A percentile compares a stretch with the other conserved stretches of the same genome.
Conservation (phyloP, 768 basidiomycete species). For the Sporobolomyces phaffii region DNA sequence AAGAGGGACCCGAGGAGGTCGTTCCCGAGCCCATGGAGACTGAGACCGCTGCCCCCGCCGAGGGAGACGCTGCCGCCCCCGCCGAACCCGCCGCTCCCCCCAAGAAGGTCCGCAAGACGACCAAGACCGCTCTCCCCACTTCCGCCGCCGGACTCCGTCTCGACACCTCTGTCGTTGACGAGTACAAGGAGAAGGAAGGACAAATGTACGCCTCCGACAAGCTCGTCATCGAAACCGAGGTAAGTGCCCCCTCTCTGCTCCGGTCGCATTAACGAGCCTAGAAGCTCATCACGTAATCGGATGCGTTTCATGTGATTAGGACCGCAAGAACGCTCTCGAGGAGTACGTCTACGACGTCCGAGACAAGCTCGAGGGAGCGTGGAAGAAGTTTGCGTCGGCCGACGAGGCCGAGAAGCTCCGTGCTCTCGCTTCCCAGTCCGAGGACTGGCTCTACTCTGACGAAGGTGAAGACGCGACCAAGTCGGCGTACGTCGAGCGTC, state of each 20-base stretch:
- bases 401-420: constrained; percentile 74
- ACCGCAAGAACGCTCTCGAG: constrained; percentile 96
- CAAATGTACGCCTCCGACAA: constrained; percentile 87
- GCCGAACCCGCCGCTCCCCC: constrained; percentile 48
- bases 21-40: constrained; percentile 71
- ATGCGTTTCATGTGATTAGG: constrained; percentile 51
- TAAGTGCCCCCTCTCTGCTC: constrained; percentile 48
- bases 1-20: constrained; percentile 56
- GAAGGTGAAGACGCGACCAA: constrained; percentile 88
- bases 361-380: constrained; percentile 67
- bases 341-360: constrained; percentile 86
- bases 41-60: constrained; percentile 49
- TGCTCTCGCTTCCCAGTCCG: constrained; percentile 64
- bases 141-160: constrained; percentile 61
- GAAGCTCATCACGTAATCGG: not conserved
- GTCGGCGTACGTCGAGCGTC: constrained; percentile 79
- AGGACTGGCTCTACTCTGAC: constrained; percentile 96
- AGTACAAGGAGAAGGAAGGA: constrained; percentile 70
- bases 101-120: constrained; percentile 73
- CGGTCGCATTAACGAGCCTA: not conserved
- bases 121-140: constrained; percentile 77
- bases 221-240: constrained; percentile 96
- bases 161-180: constrained; percentile 61
- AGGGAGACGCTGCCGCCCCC: constrained; percentile 28
- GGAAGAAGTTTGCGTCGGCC: constrained; percentile 65